Conservation (phyloP, 768 basidiomycete genomes). For the Hygrophorus russula region DNA sequence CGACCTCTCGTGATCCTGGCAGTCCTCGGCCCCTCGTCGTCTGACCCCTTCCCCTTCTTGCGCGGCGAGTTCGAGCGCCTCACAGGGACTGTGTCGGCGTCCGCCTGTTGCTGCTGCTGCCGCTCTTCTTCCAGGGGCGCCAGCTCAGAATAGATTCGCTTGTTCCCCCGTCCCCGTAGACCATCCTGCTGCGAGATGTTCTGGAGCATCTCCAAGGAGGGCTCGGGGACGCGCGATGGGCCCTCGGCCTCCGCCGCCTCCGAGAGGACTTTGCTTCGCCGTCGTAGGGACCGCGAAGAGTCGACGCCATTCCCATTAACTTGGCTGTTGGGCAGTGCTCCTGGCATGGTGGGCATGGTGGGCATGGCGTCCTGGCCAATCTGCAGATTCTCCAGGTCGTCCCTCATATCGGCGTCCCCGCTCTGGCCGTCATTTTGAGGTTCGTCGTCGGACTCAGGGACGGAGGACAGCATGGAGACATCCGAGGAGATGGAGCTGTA, state of each 20-base stretch:
- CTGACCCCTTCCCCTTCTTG: constrained; percentile 5
- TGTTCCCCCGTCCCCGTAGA: constrained; percentile 21
- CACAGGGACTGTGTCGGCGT: constrained; percentile 2
- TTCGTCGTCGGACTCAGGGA: constrained; percentile 6
- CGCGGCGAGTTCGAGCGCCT: not conserved
- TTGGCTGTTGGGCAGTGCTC: constrained; percentile 4
- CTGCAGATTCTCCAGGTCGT: constrained; percentile 21
- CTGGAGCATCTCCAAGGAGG: constrained; percentile 48
- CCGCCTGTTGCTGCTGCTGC: no score
- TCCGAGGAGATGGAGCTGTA: constrained; percentile 9
- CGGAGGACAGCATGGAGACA: constrained; percentile 15
- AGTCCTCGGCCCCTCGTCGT: not conserved
- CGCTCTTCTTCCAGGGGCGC: constrained; percentile 30
- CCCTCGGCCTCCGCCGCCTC: constrained; percentile 34
- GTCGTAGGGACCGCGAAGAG: constrained; percentile 26
- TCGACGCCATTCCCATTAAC: constrained; percentile 14
- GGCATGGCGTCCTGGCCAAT: constrained; percentile 13
- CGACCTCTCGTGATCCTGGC: not conserved
- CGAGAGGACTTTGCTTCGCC: constrained; percentile 36
- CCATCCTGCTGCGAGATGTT: constrained; percentile 20
- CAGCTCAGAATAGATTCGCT: constrained; percentile 31
- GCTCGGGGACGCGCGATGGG: constrained; percentile 29
- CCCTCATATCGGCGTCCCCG: constrained; percentile 16
- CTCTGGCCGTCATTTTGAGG: constrained; percentile 4
- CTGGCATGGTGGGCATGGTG: constrained; percentile 1